Evolutionary conservation across 78 protist genomes (phyloP).

Genomic region (Dictyostelium capitatum): DNA sequence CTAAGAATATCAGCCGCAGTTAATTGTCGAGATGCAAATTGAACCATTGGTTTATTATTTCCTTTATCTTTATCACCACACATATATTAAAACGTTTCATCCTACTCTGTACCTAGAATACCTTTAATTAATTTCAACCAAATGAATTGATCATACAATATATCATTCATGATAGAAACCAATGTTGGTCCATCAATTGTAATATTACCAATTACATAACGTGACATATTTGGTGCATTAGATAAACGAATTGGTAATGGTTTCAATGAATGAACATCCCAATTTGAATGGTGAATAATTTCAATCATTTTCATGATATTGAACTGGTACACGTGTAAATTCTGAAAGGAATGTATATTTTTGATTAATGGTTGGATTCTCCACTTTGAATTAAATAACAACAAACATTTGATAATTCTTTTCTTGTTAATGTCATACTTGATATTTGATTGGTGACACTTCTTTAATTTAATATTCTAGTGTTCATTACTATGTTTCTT

Average conservation of each 20-base stretch:
- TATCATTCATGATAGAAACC: conserved; percentile 56
- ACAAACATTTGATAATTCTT: not conserved
- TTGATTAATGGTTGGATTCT: conserved; percentile 59
- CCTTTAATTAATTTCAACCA: conserved; percentile 80
- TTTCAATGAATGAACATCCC: conserved; percentile 65
- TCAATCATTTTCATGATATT: conserved; percentile 40
- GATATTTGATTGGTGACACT: conserved; percentile 29
- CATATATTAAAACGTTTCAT: not conserved
- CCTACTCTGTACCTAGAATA: conserved; percentile 53
- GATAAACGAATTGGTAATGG: conserved; percentile 10
- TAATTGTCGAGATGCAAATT: not conserved
- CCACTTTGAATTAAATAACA: conserved; percentile 17
- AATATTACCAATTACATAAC: conserved; percentile 91
- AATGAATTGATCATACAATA: conserved; percentile 44
- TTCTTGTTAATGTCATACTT: conserved; percentile 7
- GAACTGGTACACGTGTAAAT: conserved; percentile 29
- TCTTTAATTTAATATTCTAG: conserved; percentile 22
- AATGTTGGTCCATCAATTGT: conserved; percentile 80
- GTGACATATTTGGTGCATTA: conserved; percentile 66
- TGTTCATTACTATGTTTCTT: not conserved
- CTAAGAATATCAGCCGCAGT: conserved; percentile 38
- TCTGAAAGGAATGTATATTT: conserved; percentile 1
- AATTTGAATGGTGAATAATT: conserved; percentile 67
- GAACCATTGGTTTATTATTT: not conserved
- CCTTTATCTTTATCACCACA: not conserved